A percentile compares a stretch with the other conserved stretches of the same genome.
Evolutionary conservation across 345 rosid species (phyloP).

Genomic region (Hevea brasiliensis): DNA sequence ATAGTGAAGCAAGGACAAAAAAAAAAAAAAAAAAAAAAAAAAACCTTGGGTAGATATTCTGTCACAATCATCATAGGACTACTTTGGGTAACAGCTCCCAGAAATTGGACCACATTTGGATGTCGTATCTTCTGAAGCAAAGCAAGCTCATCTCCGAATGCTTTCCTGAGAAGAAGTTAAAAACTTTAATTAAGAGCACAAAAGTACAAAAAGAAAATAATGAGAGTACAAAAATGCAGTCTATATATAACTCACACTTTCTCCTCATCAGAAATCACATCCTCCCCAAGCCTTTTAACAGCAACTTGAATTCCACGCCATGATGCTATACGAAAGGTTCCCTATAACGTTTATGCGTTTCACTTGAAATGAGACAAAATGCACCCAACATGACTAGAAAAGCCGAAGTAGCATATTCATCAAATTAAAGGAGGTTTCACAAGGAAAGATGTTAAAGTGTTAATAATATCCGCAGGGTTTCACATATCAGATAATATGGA

Average conservation of each 20-base stretch:
- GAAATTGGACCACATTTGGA: constrained; percentile 94
- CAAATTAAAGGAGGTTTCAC: neutral
- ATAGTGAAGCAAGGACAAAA: constrained; percentile 12
- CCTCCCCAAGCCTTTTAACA: constrained; percentile 78
- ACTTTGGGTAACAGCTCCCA: constrained; percentile 95
- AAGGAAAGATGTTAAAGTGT: too few relatives aligned
- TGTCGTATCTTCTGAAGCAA: constrained; percentile 91
- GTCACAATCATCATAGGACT: constrained; percentile 99
- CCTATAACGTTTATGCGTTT: constrained; percentile 41
- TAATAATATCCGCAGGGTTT: too few relatives aligned
- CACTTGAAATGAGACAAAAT: constrained; percentile 6
- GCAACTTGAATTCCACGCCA: constrained; percentile 99
- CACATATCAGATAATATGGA: too few relatives aligned
- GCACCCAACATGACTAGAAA: neutral
- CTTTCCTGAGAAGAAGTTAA: constrained; percentile 47
- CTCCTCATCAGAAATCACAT: constrained; percentile 64
- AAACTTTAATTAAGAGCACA: constrained; percentile 1
- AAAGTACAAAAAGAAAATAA: neutral
- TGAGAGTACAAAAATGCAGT: neutral
- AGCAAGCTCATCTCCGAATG: constrained; percentile 89
- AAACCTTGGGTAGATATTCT: constrained; percentile 85
- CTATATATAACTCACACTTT: constrained; percentile 65
- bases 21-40: too few relatives aligned
- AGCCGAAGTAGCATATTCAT: neutral
- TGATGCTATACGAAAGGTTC: constrained; percentile 70